Evolutionary conservation across 129 eudicot species (phyloP).

Genomic region (Chrysanthemum lavandulifolium): DNA sequence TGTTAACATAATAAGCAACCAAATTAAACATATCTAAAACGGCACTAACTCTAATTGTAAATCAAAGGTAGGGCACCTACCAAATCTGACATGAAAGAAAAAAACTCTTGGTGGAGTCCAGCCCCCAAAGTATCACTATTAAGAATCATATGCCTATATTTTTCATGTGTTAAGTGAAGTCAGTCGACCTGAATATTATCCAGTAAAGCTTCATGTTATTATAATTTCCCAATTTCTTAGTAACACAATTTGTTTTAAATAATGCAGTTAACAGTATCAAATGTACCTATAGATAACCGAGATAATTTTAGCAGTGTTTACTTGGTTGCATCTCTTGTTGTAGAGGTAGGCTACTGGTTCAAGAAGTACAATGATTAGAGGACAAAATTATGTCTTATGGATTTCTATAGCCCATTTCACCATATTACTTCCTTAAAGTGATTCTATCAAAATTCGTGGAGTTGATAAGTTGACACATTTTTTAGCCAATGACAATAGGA

Average conservation of each 20-base stretch:
- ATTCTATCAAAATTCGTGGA: neutral
- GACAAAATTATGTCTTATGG: no score
- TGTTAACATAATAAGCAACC: constrained; percentile 9
- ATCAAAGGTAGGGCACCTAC: constrained; percentile 1
- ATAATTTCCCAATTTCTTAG: neutral
- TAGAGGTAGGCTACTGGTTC: neutral
- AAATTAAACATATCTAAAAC: neutral
- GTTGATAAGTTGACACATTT: neutral
- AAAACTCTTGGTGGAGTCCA: constrained; percentile 3
- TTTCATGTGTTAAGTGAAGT: neutral
- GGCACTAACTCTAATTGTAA: neutral
- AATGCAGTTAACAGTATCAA: neutral
- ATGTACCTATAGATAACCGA: neutral
- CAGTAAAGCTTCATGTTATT: neutral
- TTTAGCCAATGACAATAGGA: no score
- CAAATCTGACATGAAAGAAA: constrained; percentile 1
- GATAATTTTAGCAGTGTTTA: neutral
- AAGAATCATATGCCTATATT: neutral
- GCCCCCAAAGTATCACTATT: constrained; percentile 1
- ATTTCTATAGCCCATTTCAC: no score
- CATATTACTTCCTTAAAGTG: neutral
- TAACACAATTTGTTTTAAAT: neutral
- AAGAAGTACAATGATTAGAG: neutral
- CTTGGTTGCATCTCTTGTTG: neutral
- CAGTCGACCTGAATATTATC: neutral